Evolutionary conservation across 441 rosid genomes (phyloP), one percentile per base, ranked within the genome.

Genomic region (Bruguiera hainesii): DNA sequence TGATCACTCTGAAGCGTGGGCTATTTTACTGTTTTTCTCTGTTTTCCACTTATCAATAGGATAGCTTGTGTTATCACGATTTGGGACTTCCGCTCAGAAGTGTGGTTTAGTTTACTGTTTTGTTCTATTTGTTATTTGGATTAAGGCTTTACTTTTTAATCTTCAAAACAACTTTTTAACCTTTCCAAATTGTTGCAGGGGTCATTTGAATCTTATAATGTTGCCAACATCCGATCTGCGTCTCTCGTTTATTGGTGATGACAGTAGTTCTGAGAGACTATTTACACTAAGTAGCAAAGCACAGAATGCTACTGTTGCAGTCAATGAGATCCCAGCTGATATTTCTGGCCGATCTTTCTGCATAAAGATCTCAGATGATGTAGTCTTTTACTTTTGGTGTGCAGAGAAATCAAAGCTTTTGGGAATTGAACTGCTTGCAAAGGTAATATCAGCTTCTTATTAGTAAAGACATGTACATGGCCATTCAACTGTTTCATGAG

Each of bases 181-280:
- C 25, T 0, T 60, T 16, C 53, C 16, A 3, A 2, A 0, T 20
- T 48, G 30, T 66, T 71, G 77, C 94, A 91, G 99, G 90, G 98
- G 99, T 39, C 86, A 78, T 70, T 82, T 94, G 71, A 89, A 82
- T 76, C 88, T 94, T 29, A 70, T 80, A 6, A 70, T 91, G 31
- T 76, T 94, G 82, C 98, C 99, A 66, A 83, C 97, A 64, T 91
- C 98, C 56, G 88, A 83, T 79, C 75, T 94, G 83, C 89, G 97
- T 51, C 83, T 91, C 64, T 81, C 90, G 4, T 91, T 88, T 75
- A 65, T 84, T 46, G 96, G 98, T 67, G 99, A 94, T 76, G 84
- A 89, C 81, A 98, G 97, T 61, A 87, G 70, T 20, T 69, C 87
- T 0, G 96, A 89, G 67, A 87, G 89, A 65, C 77, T 94, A 52